Percentiles rank a stretch among this genome's conserved stretches.
Evolutionary conservation across 2,329 filamentous ascomycete species (phyloP).

Genomic region (Phialophora macrospora): DNA sequence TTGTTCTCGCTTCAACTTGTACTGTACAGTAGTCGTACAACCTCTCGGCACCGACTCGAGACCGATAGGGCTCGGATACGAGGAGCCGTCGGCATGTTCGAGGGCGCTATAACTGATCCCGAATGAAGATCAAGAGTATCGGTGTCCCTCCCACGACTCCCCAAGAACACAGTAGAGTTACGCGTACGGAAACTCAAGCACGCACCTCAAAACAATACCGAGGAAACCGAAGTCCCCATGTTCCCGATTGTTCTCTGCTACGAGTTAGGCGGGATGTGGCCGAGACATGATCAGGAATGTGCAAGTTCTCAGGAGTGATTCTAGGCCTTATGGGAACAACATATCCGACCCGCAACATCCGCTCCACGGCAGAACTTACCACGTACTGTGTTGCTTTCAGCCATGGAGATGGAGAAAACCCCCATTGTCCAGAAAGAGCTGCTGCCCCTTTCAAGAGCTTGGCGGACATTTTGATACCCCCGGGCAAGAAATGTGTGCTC

Average conservation of each 20-base stretch:
- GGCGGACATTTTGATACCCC: background rate
- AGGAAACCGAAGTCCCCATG: background rate
- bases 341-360: background rate
- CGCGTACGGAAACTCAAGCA: background rate
- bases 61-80: background rate
- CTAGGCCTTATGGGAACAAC: background rate
- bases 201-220: background rate
- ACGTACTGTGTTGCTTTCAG: too few relatives aligned
- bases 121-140: background rate
- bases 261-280: background rate
- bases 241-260: background rate
- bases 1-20: slow-evolving; percentile 5
- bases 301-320: background rate
- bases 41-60: background rate
- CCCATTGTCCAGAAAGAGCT: background rate
- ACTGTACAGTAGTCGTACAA: too few relatives aligned
- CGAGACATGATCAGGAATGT: background rate
- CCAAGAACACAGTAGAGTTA: background rate
- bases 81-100: too few relatives aligned
- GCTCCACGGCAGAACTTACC: background rate
- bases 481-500: background rate
- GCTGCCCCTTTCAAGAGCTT: background rate
- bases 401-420: background rate
- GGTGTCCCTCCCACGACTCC: too few relatives aligned
- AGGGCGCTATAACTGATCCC: background rate